These are phyloP conservation scores for Nitzschia palea DNA, from an alignment of 108 stramenopile species.

Conservation along the genomic window DNA sequence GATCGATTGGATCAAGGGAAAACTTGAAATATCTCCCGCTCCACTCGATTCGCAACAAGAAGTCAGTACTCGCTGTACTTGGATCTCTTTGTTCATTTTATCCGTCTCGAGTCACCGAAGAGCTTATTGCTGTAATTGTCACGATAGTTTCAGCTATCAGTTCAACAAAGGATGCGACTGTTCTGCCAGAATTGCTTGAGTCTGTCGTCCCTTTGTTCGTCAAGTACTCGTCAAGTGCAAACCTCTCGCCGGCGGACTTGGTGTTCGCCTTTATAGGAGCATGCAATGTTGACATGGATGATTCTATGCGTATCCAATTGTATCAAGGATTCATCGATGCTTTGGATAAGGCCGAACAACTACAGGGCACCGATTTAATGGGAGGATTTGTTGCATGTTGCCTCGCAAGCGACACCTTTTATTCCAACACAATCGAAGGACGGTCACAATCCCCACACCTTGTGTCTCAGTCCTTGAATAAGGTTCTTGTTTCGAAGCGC, in stretches of 20 bases:
- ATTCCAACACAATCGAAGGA: background rate
- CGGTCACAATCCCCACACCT: background rate
- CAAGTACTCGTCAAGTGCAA: slow-evolving; percentile 40
- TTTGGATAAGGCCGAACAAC: background rate
- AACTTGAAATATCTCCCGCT: background rate
- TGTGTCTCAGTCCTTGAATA: background rate
- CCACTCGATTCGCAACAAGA: slow-evolving; percentile 21
- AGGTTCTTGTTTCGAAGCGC: background rate
- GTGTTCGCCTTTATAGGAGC: slow-evolving; percentile 36
- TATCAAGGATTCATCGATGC: slow-evolving; percentile 50
- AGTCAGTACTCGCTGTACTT: slow-evolving; percentile 45
- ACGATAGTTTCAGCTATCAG: slow-evolving; percentile 29
- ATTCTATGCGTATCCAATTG: slow-evolving; percentile 1
- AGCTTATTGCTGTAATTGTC: slow-evolving; percentile 59
- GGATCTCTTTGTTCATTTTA: slow-evolving; percentile 52
- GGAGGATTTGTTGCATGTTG: slow-evolving; percentile 45
- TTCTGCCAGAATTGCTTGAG: slow-evolving; percentile 17
- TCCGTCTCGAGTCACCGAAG: slow-evolving; percentile 52
- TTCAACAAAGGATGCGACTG: slow-evolving; percentile 10
- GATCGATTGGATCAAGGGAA: background rate
- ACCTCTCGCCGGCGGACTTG: slow-evolving; percentile 47
- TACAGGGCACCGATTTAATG: slow-evolving; percentile 13
- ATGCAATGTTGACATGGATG: background rate
- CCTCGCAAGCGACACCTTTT: slow-evolving; percentile 40
- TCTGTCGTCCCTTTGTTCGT: slow-evolving; percentile 63